Percentiles rank a stretch among this genome's conserved stretches.
Evolutionary conservation across 768 basidiomycete species (phyloP).

Genomic region (Russula earlei): DNA sequence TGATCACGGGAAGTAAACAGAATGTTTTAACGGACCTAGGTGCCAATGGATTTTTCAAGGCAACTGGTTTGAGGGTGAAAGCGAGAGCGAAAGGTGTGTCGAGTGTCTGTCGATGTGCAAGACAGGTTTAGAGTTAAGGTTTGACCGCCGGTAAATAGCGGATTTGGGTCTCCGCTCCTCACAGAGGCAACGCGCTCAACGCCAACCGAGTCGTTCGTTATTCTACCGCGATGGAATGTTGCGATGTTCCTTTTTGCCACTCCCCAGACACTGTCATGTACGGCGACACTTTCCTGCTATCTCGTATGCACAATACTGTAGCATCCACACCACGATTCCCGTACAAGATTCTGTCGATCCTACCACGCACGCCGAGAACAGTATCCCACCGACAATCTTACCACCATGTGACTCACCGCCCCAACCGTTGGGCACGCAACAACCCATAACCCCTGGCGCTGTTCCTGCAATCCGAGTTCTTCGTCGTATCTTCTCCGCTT

Average conservation of each 20-base stretch:
- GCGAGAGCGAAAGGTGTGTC: background rate
- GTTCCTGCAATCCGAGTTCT: slow-evolving; percentile 14
- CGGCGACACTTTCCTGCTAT: slow-evolving; percentile 17
- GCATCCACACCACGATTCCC: background rate
- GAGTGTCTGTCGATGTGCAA: background rate
- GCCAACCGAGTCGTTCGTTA: background rate
- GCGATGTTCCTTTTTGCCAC: slow-evolving; percentile 48
- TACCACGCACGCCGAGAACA: background rate
- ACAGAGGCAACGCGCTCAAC: background rate
- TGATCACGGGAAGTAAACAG: background rate
- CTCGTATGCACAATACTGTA: background rate
- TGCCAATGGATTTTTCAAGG: slow-evolving; percentile 98
- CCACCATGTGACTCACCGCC: background rate
- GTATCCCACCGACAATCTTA: background rate
- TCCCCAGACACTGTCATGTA: slow-evolving; percentile 33
- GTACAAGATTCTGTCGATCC: background rate
- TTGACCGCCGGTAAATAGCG: background rate
- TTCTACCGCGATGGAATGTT: slow-evolving; percentile 74
- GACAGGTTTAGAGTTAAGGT: slow-evolving; percentile 19
- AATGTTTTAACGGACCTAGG: slow-evolving; percentile 41
- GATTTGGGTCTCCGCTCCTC: background rate
- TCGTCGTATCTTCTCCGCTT: slow-evolving; percentile 13
- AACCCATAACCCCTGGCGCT: background rate
- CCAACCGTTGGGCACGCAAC: background rate
- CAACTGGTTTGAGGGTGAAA: slow-evolving; percentile 31